Percentiles rank a stretch among this genome's conserved stretches.
Evolutionary conservation across 257 asterid species (phyloP).

Genomic region (Nicotiana tabacum): DNA sequence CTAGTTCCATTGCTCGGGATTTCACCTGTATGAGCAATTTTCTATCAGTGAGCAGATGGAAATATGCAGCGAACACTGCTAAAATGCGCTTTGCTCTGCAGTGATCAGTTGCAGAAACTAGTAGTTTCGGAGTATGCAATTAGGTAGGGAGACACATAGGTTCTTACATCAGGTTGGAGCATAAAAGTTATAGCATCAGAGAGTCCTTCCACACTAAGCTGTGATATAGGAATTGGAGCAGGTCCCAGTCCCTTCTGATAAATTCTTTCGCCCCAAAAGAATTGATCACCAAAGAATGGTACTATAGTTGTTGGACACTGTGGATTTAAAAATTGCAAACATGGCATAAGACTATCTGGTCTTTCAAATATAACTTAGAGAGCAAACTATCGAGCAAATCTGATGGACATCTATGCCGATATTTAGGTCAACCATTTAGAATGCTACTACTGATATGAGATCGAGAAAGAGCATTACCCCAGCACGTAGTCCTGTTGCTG

Average conservation of each 20-base stretch:
- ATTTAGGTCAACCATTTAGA: neutral
- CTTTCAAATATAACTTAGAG: neutral
- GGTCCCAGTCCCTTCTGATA: conserved; percentile 80
- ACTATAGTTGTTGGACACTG: conserved; percentile 96
- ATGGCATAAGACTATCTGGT: neutral
- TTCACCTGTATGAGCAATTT: conserved; percentile 48
- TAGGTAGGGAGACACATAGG: neutral
- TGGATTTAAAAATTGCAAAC: conserved; percentile 21
- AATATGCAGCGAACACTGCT: neutral
- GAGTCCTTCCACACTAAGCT: conserved; percentile 68
- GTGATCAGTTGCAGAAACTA: neutral
- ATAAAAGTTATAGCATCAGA: conserved; percentile 85
- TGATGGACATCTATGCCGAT: neutral
- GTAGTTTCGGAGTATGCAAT: neutral
- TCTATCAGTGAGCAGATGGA: neutral
- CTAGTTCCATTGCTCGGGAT: conserved; percentile 66
- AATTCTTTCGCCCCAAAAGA: conserved; percentile 93
- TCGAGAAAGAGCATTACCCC: conserved; percentile 49
- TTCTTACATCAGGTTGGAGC: conserved; percentile 85
- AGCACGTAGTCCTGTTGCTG: conserved; percentile 90
- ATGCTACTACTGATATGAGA: neutral
- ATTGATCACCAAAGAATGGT: conserved; percentile 96
- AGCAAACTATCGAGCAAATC: neutral
- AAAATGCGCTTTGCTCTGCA: neutral
- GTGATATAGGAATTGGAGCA: conserved; percentile 77